Evolutionary conservation across 1,284 basidiomycete species (phyloP), one percentile per base, ranked within the genome.

Genomic region (Apiotrichum veenhuisii): DNA sequence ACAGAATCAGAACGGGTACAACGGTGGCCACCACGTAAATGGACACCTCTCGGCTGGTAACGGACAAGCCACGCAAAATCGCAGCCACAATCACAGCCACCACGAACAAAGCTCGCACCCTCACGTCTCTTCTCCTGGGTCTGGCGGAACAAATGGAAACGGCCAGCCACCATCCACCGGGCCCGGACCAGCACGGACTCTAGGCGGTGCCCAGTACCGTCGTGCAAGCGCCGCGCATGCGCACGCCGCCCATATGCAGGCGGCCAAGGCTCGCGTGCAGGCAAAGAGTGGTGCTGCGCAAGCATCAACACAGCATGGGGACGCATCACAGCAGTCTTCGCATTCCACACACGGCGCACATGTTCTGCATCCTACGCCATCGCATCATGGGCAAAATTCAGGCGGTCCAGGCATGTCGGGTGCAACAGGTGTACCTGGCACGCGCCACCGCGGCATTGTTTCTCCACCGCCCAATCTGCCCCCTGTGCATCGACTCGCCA

Each of bases 401-500:
- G 27, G 44, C 14, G 44, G 44, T 25, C 44, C 44, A 33, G 44
- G 44, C 26, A 14, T 46, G 27, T 33, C 44, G 23, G 44, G 44
- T 37, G 34, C 44, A 20, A 20, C 46, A 27, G 34, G 30, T 48
- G 46, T n/a, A 36, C 46, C 46, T 25, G 46, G 33, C 46, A 30
- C 46, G 14, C 46, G 46, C 46, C 46, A 48, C 46, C 46, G 15
- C 17, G 44, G 44, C n/a, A 18, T 48, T 23, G 34, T 48, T 23
- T 48, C 46, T 36, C 33, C 46, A 48, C 33, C 46, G 37, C 46
- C 46, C 33, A 48, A 18, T 48, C 46, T 48, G 5, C 22, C 46
- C 27, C 33, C 46, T 23, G 46, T 48, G 14, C 46, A 48, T 25
- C 33, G 34, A 15, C 30, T 48, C 33, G 23, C 7, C 33, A 23